Evolutionary conservation across 1,139 yeast genomes (phyloP), one percentile per base, ranked within the genome.

Genomic region (Debaryomyces sp.): DNA sequence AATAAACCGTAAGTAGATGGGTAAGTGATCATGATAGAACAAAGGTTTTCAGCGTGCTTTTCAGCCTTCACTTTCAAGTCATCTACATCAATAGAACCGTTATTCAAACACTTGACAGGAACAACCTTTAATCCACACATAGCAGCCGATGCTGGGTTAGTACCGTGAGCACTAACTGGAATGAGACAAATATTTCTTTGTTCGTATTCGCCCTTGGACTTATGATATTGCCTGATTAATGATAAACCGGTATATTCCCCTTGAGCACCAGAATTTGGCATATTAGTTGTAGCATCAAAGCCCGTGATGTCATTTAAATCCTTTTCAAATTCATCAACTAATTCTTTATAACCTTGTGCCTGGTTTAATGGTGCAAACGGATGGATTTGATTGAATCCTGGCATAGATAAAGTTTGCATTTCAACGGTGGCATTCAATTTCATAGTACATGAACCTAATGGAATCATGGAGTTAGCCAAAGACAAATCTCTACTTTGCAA

Each of bases 201-300:
- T 30, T 78, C 73, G 52, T 70, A 60, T 62, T 92, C 87, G 41
- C 96, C 96, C 48, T 75, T 78, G 30, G 88, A 75, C 53, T 82
- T 82, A 60, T 88, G 83, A 67, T 89, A 94, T 45, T 88, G 82
- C 60, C 85, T 81, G 59, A 94, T 94, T 48, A 91, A 90, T 50
- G 96, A 82, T 55, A 94, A 78, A 34, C 99, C 99, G 23, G 98
- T 84, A 71, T 88, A 94, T 71, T 94, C 99, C 68, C 99, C 99
- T 70, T 92, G 97, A 38, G 99, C 99, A 58, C 99, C 99, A 42
- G 97, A 89, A 68, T 94, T 94, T 55, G 99, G 99, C 85, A 91
- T 96, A 51, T 89, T 75, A 6, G 97, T 89, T 22, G 96, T 87
- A 40, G 91, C 95, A 55, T 85, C 89, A 62, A 94, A 90, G 0